Evolutionary conservation across 1,284 basidiomycete genomes (phyloP).

Genomic region (Amylostereum areolatum): DNA sequence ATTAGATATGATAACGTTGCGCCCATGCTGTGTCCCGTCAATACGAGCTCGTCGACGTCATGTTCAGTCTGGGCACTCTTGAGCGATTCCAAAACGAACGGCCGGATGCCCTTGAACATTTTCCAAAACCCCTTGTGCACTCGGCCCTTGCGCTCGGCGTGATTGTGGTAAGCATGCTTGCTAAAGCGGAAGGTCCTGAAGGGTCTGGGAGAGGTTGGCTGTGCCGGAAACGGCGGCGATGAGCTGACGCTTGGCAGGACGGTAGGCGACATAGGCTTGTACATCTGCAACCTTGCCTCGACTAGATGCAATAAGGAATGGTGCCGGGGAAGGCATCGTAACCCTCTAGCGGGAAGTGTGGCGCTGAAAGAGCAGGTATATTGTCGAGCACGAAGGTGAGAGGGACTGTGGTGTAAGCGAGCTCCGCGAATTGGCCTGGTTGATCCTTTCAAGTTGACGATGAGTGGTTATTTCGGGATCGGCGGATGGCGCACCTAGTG

Average conservation of each 20-base stretch:
- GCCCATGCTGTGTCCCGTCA: conserved; percentile 35
- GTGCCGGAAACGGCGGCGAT: conserved; percentile 45
- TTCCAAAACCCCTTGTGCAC: conserved; percentile 51
- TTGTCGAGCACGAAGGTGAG: conserved; percentile 36
- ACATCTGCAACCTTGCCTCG: conserved; percentile 33
- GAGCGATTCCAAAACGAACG: conserved; percentile 60
- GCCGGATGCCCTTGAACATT: conserved; percentile 38
- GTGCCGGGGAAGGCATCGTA: conserved; percentile 33
- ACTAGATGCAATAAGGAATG: conserved; percentile 29
- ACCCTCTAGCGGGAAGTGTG: conserved; percentile 41
- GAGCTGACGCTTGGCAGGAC: conserved; percentile 34
- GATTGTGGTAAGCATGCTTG: conserved; percentile 30
- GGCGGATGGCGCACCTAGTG: no score
- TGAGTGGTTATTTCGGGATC: no score
- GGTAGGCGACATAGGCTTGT: conserved; percentile 37
- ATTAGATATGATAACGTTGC: conserved; percentile 41
- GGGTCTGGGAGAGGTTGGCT: conserved; percentile 30
- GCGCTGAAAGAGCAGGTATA: conserved; percentile 28
- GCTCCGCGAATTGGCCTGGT: conserved; percentile 48
- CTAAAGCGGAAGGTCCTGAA: conserved; percentile 37
- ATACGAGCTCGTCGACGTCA: conserved; percentile 34
- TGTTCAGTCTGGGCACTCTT: conserved; percentile 54
- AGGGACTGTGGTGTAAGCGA: conserved; percentile 25
- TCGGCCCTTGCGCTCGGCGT: conserved; percentile 18
- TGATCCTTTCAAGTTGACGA: conserved; percentile 7